These are phyloP conservation scores for Pythium vanterpoolii DNA, from an alignment of 352 stramenopile species.

Conservation along the genomic window DNA sequence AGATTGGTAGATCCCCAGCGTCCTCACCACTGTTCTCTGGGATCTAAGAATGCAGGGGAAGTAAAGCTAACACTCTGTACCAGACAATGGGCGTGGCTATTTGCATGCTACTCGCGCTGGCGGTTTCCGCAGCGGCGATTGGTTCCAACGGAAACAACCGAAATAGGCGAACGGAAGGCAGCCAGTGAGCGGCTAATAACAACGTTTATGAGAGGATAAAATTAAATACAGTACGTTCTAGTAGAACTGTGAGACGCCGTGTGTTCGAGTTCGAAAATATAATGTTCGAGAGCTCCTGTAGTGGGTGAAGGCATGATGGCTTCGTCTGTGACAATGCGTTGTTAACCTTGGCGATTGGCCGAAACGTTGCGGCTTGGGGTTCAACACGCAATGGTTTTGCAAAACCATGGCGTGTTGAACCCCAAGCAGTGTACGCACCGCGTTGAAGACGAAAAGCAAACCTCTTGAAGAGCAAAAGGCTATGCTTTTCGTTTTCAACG, in stretches of 20 bases:
- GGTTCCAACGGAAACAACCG: slow-evolving; percentile 6
- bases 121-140: slow-evolving; percentile 16
- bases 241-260: too few relatives aligned
- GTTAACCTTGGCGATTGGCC: slow-evolving; percentile 13
- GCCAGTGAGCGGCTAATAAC: neutral
- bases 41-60: neutral
- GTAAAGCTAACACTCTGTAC: neutral
- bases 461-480: too few relatives aligned
- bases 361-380: neutral
- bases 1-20: neutral
- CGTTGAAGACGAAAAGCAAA: too few relatives aligned
- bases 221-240: too few relatives aligned
- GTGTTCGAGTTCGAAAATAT: too few relatives aligned
- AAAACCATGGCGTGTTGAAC: too few relatives aligned
- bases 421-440: too few relatives aligned
- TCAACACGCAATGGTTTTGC: neutral
- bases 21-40: neutral
- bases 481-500: too few relatives aligned
- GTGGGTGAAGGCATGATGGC: neutral
- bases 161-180: neutral
- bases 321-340: slow-evolving; percentile 12
- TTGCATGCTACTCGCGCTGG: slow-evolving; percentile 12
- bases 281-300: neutral
- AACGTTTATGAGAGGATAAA: neutral
- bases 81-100: too few relatives aligned